Base-by-base conservation (phyloP, 2,329 filamentous ascomycete species). In the Penicillium sp. region DNA sequence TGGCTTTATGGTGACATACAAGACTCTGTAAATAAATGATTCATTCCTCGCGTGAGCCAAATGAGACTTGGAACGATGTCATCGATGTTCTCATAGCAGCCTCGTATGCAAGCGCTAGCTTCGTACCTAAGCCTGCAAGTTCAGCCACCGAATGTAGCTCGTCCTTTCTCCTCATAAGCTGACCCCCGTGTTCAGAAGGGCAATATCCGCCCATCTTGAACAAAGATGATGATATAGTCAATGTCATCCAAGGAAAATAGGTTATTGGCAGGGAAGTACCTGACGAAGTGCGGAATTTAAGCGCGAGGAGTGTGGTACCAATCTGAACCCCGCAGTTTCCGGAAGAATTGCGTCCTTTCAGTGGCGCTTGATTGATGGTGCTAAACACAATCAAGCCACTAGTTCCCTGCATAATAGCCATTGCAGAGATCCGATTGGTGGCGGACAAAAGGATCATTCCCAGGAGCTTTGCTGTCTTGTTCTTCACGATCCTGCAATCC, bases 1-100 rank as follows among this genome's bases (percentile, higher is more conserved):
- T 54, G 22, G 24, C 24, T 27, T 27, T 27, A 47, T 56, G 50
- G 56, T 60, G 55, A 60, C 55, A 66, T 54, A 52, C 55, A 39
- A 65, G 58, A 60, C 54, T 24, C 27, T 60, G 52, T 60, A 57
- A 9, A 64, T 56, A 62, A 36, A 40, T 50, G 35, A 33, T 46
- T 50, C 44, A 35, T n/a, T 9, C 13, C 11, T 33, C 10, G 27
- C 11, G 4, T 13, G 44, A 35, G 14, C 19, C 11, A 11, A n/a
- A 49, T 19, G 6, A 49, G 16, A 18, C 3, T 10, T 31, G 31
- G 31, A 33, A 35, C 2, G 33, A 14, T 5, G 33, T 19, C 11
- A 49, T 51, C 47, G 14, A 36, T 50, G 11, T 19, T 50, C 2
- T 50, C 27, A 13, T 18, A 31, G 44, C 44, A 14, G 22, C 43